Evolutionary conservation across 1,284 basidiomycete genomes (phyloP), one percentile per base, ranked within the genome.

Genomic region (Pyrrhoderma lamaoense): DNA sequence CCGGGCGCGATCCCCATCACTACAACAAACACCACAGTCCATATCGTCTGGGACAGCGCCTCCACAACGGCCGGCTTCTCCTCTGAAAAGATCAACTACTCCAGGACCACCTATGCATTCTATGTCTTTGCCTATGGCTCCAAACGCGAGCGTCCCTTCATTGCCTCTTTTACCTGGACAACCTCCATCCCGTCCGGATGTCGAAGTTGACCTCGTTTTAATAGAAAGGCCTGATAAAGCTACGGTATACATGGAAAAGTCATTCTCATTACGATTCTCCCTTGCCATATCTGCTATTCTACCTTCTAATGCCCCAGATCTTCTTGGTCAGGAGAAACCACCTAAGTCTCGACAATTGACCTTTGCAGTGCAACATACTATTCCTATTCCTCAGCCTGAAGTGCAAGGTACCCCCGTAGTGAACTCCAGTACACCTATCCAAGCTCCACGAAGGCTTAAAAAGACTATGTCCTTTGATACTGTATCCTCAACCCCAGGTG

Each of bases 161-260:
- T 39, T 60, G 5, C 51, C 53, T 40, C 42, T 54, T 25, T 54
- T 52, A 18, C 49, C 47, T 31, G 59, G 47, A 22, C 51, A 53
- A 47, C 47, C 58, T 40, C 51, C 61, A 14, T 46, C 62, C 16
- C 52, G 58, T 7, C 49, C 60, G 8, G 75, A 77, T 46, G 58
- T 87, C 8, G 79, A 83, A 43, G 68, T 79, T 8, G 77, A 78
- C 54, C 70, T 89, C n/a, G 63, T 81, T 31, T 70, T 82, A 21
- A 70, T 71, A 16, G 66, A 73, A 43, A 65, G 78, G n/a, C 71
- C 77, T 0, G 68, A 69, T 27, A 69, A 71, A 11, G 54, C 49
- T 3, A 52, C 56, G 1, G 67, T 83, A 25, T 57, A 59, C 2
- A 63, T 82, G 1, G 78, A 80, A 49, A 74, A 72, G 49, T 77